Base-by-base conservation (phyloP, 164 flowering plant species). In the Malania oleifera region DNA sequence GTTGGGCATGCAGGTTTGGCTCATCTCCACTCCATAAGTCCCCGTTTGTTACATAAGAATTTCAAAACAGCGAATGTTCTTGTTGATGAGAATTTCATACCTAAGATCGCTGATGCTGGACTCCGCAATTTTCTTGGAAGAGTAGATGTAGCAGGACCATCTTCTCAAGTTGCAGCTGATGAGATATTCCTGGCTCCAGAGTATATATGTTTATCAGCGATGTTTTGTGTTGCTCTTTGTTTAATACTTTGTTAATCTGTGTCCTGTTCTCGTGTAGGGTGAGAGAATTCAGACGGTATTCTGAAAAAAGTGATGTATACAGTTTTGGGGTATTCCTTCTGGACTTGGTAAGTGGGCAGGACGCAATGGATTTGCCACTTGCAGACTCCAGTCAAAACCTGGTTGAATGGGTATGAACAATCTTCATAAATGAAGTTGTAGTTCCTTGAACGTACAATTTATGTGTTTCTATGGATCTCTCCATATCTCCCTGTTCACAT, bases 91-190 rank as follows among this genome's bases (percentile, higher is more conserved):
- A 78, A 86, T 65, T 82, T 86, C 56, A 76, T 83, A 40, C 81
- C 95, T 39, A 91, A 88, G 70, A 92, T 91, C 64, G 90, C 98
- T 28, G 98, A 89, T 79, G 88, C 95, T n/a, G 98, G 98, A 52
- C 67, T 89, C 26, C 77, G 72, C 29, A 77, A 86, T 67, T 75
- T 91, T 61, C 82, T 89, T 55, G 85, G 79, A 45, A 73, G 80
- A 69, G 64, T 62, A 73, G 87, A 83, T 63, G 48, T 66, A 55
- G 92, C 86, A 18, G 87, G 95, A 57, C 65, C 96, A 63, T 86
- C 98, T 63, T 79, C 89, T 53, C 79, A 61, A 67, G 64, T 67
- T 53, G 61, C 72, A 56, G 77, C 71, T 48, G 91, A 82, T 74
- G 85, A 82, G 71, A 66, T 81, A 56, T 91, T 89, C 72, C 83